phyloP scores from a whole-genome alignment of 768 basidiomycete species.

The Trametes sanguinea region DNA sequence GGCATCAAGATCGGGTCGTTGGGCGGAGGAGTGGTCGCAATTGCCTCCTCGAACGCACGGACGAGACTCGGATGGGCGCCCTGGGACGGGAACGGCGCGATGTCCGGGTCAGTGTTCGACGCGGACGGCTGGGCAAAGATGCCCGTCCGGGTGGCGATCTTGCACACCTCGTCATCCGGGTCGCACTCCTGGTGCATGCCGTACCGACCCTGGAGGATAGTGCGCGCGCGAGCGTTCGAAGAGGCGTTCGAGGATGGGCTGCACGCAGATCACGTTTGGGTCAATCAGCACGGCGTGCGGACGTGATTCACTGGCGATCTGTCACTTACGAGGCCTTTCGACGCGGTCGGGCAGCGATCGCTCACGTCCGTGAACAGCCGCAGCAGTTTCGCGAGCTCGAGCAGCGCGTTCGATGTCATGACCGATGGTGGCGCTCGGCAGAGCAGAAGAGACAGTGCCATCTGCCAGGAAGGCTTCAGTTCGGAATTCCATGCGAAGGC shows the following conservation, averaged over 20 bases:
- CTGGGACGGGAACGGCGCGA: constrained; percentile 23
- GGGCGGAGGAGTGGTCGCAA: constrained; percentile 22
- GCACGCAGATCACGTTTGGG: neutral
- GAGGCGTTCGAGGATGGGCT: constrained; percentile 62
- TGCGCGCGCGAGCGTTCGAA: constrained; percentile 50
- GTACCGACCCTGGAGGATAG: constrained; percentile 43
- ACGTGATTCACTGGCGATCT: neutral
- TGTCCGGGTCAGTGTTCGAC: constrained; percentile 11
- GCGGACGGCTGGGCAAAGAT: constrained; percentile 13
- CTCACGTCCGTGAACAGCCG: constrained; percentile 59
- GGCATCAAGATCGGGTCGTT: constrained; percentile 22
- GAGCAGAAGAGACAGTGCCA: constrained; percentile 65
- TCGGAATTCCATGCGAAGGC: neutral
- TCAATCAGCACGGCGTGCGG: constrained; percentile 1
- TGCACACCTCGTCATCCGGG: constrained; percentile 27
- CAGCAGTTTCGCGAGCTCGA: constrained; percentile 60
- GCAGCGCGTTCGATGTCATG: constrained; percentile 58
- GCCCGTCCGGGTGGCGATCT: constrained; percentile 26
- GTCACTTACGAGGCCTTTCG: constrained; percentile 55
- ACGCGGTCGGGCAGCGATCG: constrained; percentile 59
- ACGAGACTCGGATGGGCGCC: constrained; percentile 28
- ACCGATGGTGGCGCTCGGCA: constrained; percentile 61
- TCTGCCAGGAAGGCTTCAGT: constrained; percentile 33
- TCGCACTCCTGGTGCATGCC: constrained; percentile 23
- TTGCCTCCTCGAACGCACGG: constrained; percentile 26